These are phyloP conservation scores for Chaetothyriales sp. DNA, from an alignment of 2,329 filamentous ascomycete genomes.

Conservation along the genomic window DNA sequence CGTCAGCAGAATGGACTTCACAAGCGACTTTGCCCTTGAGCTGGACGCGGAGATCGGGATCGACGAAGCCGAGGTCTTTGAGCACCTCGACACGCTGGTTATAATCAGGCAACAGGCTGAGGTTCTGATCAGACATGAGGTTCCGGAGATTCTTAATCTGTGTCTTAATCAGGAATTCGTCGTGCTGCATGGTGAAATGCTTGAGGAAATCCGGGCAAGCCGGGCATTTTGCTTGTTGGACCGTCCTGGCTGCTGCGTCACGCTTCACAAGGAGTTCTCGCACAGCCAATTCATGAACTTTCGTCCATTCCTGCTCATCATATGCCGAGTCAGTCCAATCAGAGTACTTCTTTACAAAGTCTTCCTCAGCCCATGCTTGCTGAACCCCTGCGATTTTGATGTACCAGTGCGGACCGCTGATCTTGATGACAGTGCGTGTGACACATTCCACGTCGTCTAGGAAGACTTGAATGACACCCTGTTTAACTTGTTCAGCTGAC, in stretches of 20 bases:
- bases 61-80: slow-evolving; percentile 83
- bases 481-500: slow-evolving; percentile 51
- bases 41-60: slow-evolving; percentile 72
- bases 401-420: slow-evolving; percentile 34
- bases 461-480: slow-evolving; percentile 56
- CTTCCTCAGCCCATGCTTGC: slow-evolving; percentile 49
- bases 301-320: slow-evolving; percentile 68
- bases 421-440: slow-evolving; percentile 51
- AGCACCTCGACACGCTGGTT: slow-evolving; percentile 87
- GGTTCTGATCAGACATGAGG: slow-evolving; percentile 87
- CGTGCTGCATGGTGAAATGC: slow-evolving; percentile 92
- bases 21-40: slow-evolving; percentile 97
- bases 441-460: slow-evolving; percentile 73
- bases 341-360: slow-evolving; percentile 54
- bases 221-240: slow-evolving; percentile 52
- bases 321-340: slow-evolving; percentile 64
- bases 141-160: slow-evolving; percentile 79
- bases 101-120: slow-evolving; percentile 90
- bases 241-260: slow-evolving; percentile 46
- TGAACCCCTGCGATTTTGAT: slow-evolving; percentile 40
- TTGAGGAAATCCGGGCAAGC: slow-evolving; percentile 69
- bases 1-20: slow-evolving; percentile 93
- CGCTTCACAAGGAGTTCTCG: slow-evolving; percentile 68
- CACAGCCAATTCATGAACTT: slow-evolving; percentile 68
- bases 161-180: slow-evolving; percentile 91